Evolutionary conservation across 805 yeast species (phyloP).

Genomic region (Diddensiella transvaalensis): DNA sequence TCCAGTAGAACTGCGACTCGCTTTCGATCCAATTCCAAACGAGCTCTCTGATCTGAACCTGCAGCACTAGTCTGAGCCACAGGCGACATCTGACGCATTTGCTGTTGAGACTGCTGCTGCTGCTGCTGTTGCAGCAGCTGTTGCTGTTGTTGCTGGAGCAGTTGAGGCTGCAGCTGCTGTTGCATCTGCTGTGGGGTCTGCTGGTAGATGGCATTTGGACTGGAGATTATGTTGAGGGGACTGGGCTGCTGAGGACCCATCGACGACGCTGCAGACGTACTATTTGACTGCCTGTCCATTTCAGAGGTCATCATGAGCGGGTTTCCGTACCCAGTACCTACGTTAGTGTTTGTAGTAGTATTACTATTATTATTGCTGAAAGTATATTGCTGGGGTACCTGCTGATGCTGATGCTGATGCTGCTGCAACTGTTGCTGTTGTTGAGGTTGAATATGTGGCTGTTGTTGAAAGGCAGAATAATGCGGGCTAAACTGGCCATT

Average conservation of each 20-base stretch:
- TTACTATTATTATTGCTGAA: neutral
- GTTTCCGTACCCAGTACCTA: neutral
- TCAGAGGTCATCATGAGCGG: neutral
- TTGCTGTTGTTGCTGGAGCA: conserved; percentile 7
- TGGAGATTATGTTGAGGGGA: neutral
- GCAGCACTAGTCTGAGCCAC: neutral
- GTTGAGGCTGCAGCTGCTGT: conserved; percentile 2
- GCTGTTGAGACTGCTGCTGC: neutral
- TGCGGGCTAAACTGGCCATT: neutral
- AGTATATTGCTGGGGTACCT: neutral
- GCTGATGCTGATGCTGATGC: conserved; percentile 4
- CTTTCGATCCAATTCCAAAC: conserved; percentile 26
- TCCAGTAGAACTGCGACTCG: conserved; percentile 31
- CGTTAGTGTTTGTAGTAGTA: too few species aligned
- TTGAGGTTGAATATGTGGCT: conserved; percentile 1
- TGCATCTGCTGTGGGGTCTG: neutral
- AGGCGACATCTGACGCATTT: neutral
- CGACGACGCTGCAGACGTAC: neutral
- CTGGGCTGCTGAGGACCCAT: neutral
- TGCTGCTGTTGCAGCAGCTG: conserved; percentile 7
- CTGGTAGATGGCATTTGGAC: neutral
- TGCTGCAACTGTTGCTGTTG: conserved; percentile 5
- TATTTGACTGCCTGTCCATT: too few species aligned
- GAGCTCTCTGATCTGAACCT: neutral
- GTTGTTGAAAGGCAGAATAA: conserved; percentile 1